A percentile compares a stretch with the other conserved stretches of the same genome.
phyloP scores from a whole-genome alignment of 2,329 filamentous ascomycete species.

The Phialemonium atrogriseum region DNA sequence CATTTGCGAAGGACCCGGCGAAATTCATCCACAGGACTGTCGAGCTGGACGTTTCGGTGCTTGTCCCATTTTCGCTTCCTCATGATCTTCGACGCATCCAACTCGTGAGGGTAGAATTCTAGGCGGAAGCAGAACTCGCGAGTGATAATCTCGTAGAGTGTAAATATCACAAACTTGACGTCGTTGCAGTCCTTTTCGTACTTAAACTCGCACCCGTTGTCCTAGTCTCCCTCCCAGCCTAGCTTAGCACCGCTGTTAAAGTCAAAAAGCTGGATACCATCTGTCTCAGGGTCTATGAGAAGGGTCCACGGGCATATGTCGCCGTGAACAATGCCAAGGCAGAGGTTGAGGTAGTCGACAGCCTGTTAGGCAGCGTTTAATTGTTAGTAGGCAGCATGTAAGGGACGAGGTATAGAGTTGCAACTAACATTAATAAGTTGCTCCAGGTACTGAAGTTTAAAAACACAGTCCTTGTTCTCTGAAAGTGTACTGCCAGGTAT shows the following conservation, averaged over 20 bases:
- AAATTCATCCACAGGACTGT: constrained; percentile 4
- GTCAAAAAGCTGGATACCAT: constrained; percentile 8
- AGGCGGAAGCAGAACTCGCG: constrained; percentile 3
- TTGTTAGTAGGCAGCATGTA: constrained; percentile 20
- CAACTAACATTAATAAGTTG: constrained; percentile 2
- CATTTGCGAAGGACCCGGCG: constrained; percentile 2
- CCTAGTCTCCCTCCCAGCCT: constrained; percentile 9
- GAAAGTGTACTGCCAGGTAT: constrained; percentile 21
- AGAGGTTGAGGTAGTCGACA: constrained; percentile 10
- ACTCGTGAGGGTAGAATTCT: constrained; percentile 5
- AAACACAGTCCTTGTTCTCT: constrained; percentile 1
- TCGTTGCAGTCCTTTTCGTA: constrained; percentile 9
- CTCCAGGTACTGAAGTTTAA: constrained; percentile 3
- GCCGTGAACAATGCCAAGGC: constrained; percentile 10
- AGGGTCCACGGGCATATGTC: constrained; percentile 9
- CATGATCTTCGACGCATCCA: constrained; percentile 1
- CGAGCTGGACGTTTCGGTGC: constrained; percentile 4
- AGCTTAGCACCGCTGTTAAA: constrained; percentile 10
- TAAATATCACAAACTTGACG: constrained; percentile 9
- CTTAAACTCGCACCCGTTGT: not conserved
- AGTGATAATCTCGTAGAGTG: constrained; percentile 11
- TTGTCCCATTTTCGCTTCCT: constrained; percentile 3
- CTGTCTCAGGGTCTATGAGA: constrained; percentile 9
- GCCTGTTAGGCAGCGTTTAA: not conserved
- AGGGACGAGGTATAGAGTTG: constrained; percentile 29